Evolutionary conservation across 805 yeast species (phyloP).

Genomic region (Wickerhamomyces strasburgensis): DNA sequence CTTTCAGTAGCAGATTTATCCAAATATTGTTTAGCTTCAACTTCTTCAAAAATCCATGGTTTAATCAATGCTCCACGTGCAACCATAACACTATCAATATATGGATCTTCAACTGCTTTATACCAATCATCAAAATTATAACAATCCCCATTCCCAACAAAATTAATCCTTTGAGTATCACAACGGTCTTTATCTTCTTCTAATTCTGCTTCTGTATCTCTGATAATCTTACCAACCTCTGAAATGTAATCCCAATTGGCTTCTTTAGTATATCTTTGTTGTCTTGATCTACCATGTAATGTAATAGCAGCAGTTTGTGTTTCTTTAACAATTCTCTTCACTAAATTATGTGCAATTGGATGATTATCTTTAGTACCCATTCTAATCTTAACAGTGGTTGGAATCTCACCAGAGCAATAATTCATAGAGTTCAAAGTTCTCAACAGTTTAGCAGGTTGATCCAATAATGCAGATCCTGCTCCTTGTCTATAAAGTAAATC

Average conservation of each 20-base stretch:
- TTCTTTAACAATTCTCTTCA: slow-evolving; percentile 65
- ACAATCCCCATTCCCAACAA: slow-evolving; percentile 94
- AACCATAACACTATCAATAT: slow-evolving; percentile 91
- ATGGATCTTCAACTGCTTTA: slow-evolving; percentile 54
- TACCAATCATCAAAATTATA: slow-evolving; percentile 88
- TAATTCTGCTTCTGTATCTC: slow-evolving; percentile 47
- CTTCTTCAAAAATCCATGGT: slow-evolving; percentile 98
- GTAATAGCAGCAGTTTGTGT: slow-evolving; percentile 88
- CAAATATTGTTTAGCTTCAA: slow-evolving; percentile 80
- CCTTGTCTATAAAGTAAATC: slow-evolving; percentile 92
- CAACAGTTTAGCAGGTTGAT: slow-evolving; percentile 75
- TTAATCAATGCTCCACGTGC: slow-evolving; percentile 97
- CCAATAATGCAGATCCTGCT: slow-evolving; percentile 91
- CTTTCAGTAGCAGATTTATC: slow-evolving; percentile 92
- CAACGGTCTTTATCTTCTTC: slow-evolving; percentile 57
- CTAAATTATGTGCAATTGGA: slow-evolving; percentile 80
- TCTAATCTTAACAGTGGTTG: slow-evolving; percentile 87
- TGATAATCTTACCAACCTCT: slow-evolving; percentile 64
- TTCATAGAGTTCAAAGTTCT: slow-evolving; percentile 86
- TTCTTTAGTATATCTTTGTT: slow-evolving; percentile 85
- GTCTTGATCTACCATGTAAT: slow-evolving; percentile 93
- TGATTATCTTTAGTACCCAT: slow-evolving; percentile 84
- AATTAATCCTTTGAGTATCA: slow-evolving; percentile 63
- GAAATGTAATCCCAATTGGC: slow-evolving; percentile 92
- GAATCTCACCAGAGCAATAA: slow-evolving; percentile 82